These are phyloP conservation scores for Cladophialophora immunda DNA, from an alignment of 2,329 filamentous ascomycete genomes.

Conservation along the genomic window DNA sequence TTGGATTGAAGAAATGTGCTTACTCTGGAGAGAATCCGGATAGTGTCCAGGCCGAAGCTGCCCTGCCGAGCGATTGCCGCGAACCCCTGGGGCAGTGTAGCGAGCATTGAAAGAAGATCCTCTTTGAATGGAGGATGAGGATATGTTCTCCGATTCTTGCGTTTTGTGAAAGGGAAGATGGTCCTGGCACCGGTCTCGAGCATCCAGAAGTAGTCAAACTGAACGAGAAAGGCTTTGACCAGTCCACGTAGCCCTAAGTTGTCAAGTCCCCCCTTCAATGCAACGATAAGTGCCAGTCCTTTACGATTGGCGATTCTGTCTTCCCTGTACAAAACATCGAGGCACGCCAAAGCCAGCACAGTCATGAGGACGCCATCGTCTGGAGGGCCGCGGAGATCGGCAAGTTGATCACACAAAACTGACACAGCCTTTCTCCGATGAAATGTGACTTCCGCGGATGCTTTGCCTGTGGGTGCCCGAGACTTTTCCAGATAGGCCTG, in stretches of 20 bases:
- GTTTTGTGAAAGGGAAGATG: conserved; percentile 24
- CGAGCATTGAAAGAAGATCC: conserved; percentile 20
- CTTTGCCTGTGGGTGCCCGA: conserved; percentile 10
- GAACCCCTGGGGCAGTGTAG: conserved; percentile 22
- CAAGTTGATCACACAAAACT: conserved; percentile 19
- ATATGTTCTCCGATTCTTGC: conserved; percentile 20
- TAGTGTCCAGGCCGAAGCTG: conserved; percentile 22
- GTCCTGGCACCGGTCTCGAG: conserved; percentile 26
- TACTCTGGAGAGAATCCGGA: conserved; percentile 32
- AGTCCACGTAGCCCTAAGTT: conserved; percentile 24
- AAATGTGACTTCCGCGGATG: conserved; percentile 28
- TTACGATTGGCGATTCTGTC: conserved; percentile 29
- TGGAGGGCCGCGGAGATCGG: conserved; percentile 18
- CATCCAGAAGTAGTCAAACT: conserved; percentile 34
- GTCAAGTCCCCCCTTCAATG: conserved; percentile 32
- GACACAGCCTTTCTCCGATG: conserved; percentile 25
- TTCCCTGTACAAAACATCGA: conserved; percentile 26
- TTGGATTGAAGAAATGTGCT: conserved; percentile 24
- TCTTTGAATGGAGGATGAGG: conserved; percentile 26
- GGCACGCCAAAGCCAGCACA: conserved; percentile 27
- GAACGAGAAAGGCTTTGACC: conserved; percentile 29
- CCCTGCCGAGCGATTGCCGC: conserved; percentile 22
- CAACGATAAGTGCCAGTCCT: conserved; percentile 31
- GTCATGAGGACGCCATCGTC: conserved; percentile 28
- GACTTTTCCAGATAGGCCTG: conserved; percentile 30